phyloP scores from a whole-genome alignment of 306 rosid species.

The Neltuma alba region DNA sequence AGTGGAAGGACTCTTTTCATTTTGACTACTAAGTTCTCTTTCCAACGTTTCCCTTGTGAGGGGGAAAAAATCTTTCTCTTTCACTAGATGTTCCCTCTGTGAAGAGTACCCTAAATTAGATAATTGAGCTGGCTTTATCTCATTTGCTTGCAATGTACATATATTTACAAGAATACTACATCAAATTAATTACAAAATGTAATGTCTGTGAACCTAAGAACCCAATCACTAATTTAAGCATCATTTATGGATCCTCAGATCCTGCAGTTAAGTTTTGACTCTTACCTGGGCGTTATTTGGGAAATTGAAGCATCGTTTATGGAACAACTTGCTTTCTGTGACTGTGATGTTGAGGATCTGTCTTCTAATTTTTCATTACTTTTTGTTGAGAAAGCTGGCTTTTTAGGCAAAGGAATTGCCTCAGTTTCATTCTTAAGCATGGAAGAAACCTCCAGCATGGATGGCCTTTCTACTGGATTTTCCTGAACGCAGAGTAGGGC shows the following conservation, averaged over 20 bases:
- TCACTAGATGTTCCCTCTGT: neutral
- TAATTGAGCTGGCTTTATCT: neutral
- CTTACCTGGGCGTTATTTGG: neutral
- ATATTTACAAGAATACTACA: neutral
- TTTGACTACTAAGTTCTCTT: neutral
- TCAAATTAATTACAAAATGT: neutral
- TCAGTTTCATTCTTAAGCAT: constrained; percentile 43
- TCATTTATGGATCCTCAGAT: neutral
- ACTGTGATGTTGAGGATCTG: neutral
- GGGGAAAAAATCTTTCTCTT: neutral
- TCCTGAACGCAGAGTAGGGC: constrained; percentile 54
- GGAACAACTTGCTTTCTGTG: neutral
- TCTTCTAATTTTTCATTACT: neutral
- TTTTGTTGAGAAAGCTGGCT: constrained; percentile 38
- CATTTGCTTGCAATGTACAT: neutral
- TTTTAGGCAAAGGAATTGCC: constrained; percentile 34
- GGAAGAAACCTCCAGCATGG: constrained; percentile 50
- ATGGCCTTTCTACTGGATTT: constrained; percentile 46
- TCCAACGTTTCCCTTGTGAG: neutral
- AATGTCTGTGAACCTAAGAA: neutral
- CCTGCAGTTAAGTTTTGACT: neutral
- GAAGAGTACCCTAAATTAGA: neutral
- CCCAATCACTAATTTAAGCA: neutral
- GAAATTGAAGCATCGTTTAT: neutral
- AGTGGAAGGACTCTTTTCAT: neutral